phyloP scores from a whole-genome alignment of 2,329 filamentous ascomycete genomes.

The Colletotrichum orbiculare region DNA sequence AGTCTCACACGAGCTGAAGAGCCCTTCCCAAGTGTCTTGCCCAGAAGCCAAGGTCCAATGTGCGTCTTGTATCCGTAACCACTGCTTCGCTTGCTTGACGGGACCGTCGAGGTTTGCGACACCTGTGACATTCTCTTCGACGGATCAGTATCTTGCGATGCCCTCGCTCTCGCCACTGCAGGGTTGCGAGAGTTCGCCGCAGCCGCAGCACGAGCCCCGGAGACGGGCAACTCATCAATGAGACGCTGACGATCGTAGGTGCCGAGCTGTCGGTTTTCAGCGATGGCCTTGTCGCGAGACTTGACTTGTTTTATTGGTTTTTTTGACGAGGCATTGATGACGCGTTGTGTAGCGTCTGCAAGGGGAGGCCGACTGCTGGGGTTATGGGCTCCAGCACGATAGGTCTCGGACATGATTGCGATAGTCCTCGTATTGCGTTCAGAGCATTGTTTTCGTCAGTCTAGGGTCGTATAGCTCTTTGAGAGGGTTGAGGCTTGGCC shows the following conservation, averaged over 20 bases:
- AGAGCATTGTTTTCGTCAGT: slow-evolving; percentile 22
- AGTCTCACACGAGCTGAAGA: slow-evolving; percentile 89
- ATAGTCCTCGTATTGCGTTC: neutral
- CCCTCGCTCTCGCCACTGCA: slow-evolving; percentile 39
- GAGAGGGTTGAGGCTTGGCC: slow-evolving; percentile 11
- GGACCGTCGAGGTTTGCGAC: slow-evolving; percentile 50
- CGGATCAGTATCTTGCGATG: slow-evolving; percentile 47
- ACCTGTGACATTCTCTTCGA: slow-evolving; percentile 53
- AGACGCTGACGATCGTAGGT: slow-evolving; percentile 33
- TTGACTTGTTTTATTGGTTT: slow-evolving; percentile 45
- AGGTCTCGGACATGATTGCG: slow-evolving; percentile 35
- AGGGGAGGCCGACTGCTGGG: slow-evolving; percentile 51
- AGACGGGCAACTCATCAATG: slow-evolving; percentile 24
- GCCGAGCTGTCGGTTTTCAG: neutral
- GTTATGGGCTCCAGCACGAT: slow-evolving; percentile 22
- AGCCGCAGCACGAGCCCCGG: slow-evolving; percentile 11
- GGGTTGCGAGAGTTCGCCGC: slow-evolving; percentile 38
- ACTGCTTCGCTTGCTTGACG: slow-evolving; percentile 52
- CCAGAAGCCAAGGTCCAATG: slow-evolving; percentile 94
- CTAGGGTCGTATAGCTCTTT: neutral
- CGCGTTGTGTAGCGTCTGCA: slow-evolving; percentile 58
- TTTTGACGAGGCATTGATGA: slow-evolving; percentile 52
- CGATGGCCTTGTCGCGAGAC: slow-evolving; percentile 39
- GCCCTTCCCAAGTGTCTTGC: slow-evolving; percentile 88
- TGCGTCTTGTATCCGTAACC: slow-evolving; percentile 70